These are phyloP conservation scores for Thinopyrum elongatum DNA, from an alignment of 176 grass and related monocot genomes.

Conservation along the genomic window DNA sequence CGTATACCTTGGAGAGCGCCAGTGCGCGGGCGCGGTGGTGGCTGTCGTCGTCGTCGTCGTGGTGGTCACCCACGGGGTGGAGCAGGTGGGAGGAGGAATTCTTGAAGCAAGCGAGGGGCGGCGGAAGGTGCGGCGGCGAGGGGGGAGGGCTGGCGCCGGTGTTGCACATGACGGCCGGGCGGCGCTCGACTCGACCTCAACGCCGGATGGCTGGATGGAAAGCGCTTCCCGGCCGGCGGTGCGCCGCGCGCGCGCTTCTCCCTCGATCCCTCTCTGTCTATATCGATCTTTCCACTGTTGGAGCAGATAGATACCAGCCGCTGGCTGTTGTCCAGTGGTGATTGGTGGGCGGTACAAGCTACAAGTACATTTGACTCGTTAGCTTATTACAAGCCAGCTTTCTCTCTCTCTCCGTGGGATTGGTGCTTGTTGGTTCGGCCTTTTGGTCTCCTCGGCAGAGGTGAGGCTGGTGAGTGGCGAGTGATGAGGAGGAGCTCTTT, in stretches of 20 bases:
- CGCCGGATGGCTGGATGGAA: neutral
- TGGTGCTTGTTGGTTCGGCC: constrained; percentile 22
- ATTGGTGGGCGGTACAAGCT: constrained; percentile 29
- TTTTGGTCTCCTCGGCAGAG: constrained; percentile 50
- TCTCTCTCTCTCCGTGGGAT: neutral
- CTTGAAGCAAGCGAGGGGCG: constrained; percentile 22
- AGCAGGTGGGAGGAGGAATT: constrained; percentile 42
- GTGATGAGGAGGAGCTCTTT: constrained; percentile 5
- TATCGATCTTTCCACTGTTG: neutral
- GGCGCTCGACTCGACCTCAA: too few relatives aligned
- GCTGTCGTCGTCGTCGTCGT: neutral
- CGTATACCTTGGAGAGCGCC: constrained; percentile 42
- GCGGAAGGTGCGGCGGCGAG: neutral
- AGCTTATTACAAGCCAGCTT: neutral
- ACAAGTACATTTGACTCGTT: constrained; percentile 49
- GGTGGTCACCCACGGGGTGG: constrained; percentile 29
- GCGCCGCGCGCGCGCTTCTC: neutral
- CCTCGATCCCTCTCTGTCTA: too few relatives aligned
- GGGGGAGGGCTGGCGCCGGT: constrained; percentile 10
- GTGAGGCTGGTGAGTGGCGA: constrained; percentile 11
- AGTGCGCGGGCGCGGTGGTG: constrained; percentile 10
- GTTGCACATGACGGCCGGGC: constrained; percentile 51
- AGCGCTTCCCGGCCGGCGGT: neutral
- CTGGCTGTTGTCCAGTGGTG: constrained; percentile 21
- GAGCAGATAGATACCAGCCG: constrained; percentile 22